Evolutionary conservation across 306 rosid species (phyloP).

Genomic region (Styphnolobium japonicum): DNA sequence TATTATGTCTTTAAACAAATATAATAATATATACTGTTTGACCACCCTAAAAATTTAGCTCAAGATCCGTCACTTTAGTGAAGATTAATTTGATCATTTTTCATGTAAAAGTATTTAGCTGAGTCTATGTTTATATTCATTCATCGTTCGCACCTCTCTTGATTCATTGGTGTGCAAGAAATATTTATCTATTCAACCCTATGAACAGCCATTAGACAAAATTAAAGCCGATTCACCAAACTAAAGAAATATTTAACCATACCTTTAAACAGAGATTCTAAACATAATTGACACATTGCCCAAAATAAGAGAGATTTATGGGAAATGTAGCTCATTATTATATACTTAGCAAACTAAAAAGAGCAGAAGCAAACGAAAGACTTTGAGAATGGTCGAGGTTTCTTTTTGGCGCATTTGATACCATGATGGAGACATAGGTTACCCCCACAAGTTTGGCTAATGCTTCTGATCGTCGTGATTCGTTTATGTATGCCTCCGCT

Average conservation of each 20-base stretch:
- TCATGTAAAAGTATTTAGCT: too few relatives aligned
- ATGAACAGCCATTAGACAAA: neutral
- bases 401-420: constrained; percentile 25
- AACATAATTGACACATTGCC: neutral
- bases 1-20: too few relatives aligned
- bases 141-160: too few relatives aligned
- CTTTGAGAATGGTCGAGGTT: constrained; percentile 13
- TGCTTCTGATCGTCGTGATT: neutral
- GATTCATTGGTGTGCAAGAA: too few relatives aligned
- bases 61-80: too few relatives aligned
- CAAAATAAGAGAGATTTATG: neutral
- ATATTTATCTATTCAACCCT: too few relatives aligned
- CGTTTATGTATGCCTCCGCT: neutral
- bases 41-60: too few relatives aligned
- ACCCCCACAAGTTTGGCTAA: constrained; percentile 19
- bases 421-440: constrained; percentile 29
- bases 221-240: neutral
- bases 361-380: neutral
- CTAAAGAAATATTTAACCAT: neutral
- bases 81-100: too few relatives aligned
- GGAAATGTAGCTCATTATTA: neutral
- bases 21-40: too few relatives aligned
- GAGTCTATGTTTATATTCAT: too few relatives aligned
- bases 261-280: neutral
- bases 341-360: neutral